These are phyloP conservation scores for Pisolithus thermaeus DNA, from an alignment of 1,284 basidiomycete genomes.

Conservation along the genomic window DNA sequence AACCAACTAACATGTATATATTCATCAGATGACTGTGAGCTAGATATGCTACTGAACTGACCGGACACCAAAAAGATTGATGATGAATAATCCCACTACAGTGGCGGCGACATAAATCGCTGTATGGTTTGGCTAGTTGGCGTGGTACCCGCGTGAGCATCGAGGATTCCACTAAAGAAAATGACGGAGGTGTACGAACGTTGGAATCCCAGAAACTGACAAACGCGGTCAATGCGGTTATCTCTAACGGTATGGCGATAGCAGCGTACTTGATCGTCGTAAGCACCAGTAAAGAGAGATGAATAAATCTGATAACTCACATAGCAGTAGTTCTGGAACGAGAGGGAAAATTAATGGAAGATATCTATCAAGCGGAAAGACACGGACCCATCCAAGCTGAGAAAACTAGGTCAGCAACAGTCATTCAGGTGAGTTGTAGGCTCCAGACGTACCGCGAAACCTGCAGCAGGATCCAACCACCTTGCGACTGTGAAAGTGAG, in stretches of 20 bases:
- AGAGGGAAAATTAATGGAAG: background rate
- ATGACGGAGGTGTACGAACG: conserved; percentile 28
- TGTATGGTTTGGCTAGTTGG: conserved; percentile 39
- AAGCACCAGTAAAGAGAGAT: background rate
- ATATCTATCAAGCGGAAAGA: background rate
- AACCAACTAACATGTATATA: conserved; percentile 38
- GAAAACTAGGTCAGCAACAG: background rate
- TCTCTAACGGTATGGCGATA: conserved; percentile 67
- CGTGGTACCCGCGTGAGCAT: background rate
- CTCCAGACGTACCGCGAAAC: conserved; percentile 46
- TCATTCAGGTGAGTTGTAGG: conserved; percentile 11
- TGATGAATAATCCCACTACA: conserved; percentile 51
- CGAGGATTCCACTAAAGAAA: background rate
- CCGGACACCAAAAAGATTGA: conserved; percentile 76
- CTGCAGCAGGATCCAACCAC: conserved; percentile 73
- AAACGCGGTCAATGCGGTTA: conserved; percentile 70
- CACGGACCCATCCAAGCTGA: conserved; percentile 45
- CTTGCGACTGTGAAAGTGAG: conserved; percentile 43
- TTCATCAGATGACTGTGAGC: background rate
- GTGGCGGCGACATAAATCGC: conserved; percentile 62
- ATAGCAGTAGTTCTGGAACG: conserved; percentile 19
- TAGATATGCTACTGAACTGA: conserved; percentile 15
- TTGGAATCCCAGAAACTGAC: conserved; percentile 74
- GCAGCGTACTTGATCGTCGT: conserved; percentile 21
- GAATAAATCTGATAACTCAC: conserved; percentile 7